phyloP scores from a whole-genome alignment of 2,329 filamentous ascomycete species.

The Penicillium psychrosexuale region DNA sequence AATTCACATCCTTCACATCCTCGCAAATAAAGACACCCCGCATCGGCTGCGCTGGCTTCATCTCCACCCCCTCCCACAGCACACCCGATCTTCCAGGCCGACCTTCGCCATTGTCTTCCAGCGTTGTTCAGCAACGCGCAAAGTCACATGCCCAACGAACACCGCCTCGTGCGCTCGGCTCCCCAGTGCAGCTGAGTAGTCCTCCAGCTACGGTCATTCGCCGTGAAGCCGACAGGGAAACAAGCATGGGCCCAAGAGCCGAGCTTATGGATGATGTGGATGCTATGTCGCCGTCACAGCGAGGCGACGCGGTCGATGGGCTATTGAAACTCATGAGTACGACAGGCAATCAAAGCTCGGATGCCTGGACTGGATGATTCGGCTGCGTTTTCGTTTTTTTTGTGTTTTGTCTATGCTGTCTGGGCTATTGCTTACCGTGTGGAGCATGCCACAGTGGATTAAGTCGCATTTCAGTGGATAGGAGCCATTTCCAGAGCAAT shows the following conservation, averaged over 20 bases:
- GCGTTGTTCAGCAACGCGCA: constrained; percentile 6
- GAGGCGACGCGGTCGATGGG: constrained; percentile 40
- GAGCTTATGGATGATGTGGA: constrained; percentile 1
- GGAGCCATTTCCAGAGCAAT: background rate
- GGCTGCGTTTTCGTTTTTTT: background rate
- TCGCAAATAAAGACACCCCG: constrained; percentile 20
- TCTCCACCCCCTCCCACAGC: constrained; percentile 19
- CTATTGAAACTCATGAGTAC: constrained; percentile 42
- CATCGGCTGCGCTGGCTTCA: constrained; percentile 16
- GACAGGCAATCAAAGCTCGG: constrained; percentile 25
- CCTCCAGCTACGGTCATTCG: constrained; percentile 32
- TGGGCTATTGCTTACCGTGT: background rate
- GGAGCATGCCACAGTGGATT: background rate
- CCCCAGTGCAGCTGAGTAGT: constrained; percentile 38
- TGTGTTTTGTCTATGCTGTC: background rate
- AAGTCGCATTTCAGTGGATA: background rate
- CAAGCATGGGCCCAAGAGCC: constrained; percentile 9
- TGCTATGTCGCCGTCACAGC: constrained; percentile 28
- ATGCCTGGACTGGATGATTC: constrained; percentile 23
- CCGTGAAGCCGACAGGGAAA: constrained; percentile 12
- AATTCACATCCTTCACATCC: constrained; percentile 13
- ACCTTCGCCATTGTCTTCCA: constrained; percentile 14
- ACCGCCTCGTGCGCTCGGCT: constrained; percentile 20
- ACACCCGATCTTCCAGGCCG: constrained; percentile 23
- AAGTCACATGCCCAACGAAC: constrained; percentile 17